These are phyloP conservation scores for Aquanectria penicillioides DNA, from an alignment of 2,329 filamentous ascomycete species.

Conservation along the genomic window DNA sequence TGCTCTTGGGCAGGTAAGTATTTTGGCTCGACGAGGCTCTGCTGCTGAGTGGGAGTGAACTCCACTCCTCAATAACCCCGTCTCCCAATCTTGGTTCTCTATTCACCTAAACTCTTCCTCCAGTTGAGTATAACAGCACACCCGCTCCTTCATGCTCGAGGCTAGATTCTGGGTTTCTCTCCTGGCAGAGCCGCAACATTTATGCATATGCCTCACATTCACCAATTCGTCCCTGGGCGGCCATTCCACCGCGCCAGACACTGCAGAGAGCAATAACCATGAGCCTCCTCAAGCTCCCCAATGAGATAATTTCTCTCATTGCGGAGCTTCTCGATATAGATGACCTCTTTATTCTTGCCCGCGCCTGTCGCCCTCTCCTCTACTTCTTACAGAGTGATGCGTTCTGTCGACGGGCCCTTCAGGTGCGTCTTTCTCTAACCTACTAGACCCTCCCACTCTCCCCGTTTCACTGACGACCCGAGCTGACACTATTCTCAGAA, in stretches of 20 bases:
- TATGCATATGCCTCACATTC: neutral
- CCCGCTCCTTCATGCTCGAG: neutral
- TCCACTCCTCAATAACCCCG: no score
- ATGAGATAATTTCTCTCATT: slow-evolving; percentile 72
- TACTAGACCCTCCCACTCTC: neutral
- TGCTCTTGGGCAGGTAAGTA: no score
- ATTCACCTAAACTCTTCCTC: no score
- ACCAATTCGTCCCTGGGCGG: neutral
- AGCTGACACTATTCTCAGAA: no score
- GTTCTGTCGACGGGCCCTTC: slow-evolving; percentile 66
- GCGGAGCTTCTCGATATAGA: slow-evolving; percentile 63
- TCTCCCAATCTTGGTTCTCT: no score
- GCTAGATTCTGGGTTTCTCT: neutral
- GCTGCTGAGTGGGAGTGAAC: no score
- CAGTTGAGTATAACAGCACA: slow-evolving; percentile 23
- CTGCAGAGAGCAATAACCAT: slow-evolving; percentile 46
- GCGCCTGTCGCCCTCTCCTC: slow-evolving; percentile 61
- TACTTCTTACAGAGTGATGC: slow-evolving; percentile 62
- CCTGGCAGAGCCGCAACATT: neutral
- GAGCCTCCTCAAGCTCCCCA: slow-evolving; percentile 59
- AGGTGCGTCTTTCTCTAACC: slow-evolving; percentile 55
- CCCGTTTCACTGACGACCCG: no score
- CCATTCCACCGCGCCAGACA: neutral
- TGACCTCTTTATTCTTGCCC: slow-evolving; percentile 66
- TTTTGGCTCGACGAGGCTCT: no score